Conservation (phyloP, 2,329 filamentous ascomycete species). For the Talaromyces islandicus region DNA sequence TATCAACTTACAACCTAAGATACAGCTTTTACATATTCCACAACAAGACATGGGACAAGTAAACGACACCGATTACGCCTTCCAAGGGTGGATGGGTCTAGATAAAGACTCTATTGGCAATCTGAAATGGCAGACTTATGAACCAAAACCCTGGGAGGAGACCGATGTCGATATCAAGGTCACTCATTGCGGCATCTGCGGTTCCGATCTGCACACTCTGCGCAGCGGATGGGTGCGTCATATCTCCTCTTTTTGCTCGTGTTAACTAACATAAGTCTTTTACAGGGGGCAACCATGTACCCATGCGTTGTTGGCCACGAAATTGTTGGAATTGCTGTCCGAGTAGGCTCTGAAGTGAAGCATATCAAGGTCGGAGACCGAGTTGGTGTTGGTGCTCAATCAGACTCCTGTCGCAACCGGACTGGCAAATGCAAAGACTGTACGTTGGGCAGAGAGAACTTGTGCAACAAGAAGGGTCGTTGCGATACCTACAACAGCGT, state of each 20-base stretch:
- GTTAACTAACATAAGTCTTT: not conserved
- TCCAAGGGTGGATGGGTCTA: slow-evolving; percentile 54
- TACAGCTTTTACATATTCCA: not conserved
- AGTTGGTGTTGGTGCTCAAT: slow-evolving; percentile 56
- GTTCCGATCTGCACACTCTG: slow-evolving; percentile 54
- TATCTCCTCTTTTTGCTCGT: not conserved
- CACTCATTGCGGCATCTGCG: slow-evolving; percentile 61
- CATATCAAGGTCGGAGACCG: slow-evolving; percentile 28
- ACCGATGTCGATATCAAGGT: slow-evolving; percentile 60
- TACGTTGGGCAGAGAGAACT: slow-evolving; percentile 34
- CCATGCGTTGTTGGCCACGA: slow-evolving; percentile 58
- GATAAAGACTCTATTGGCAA: slow-evolving; percentile 46
- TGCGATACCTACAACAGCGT: slow-evolving; percentile 27
- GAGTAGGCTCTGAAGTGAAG: slow-evolving; percentile 43
- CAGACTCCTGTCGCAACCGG: slow-evolving; percentile 45
- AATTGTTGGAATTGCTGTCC: slow-evolving; percentile 56
- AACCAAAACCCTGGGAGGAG: slow-evolving; percentile 62
- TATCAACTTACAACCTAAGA: too few species aligned
- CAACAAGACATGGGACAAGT: slow-evolving; percentile 1
- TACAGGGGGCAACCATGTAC: slow-evolving; percentile 27
- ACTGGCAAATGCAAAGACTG: slow-evolving; percentile 50
- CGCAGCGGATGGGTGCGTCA: slow-evolving; percentile 41
- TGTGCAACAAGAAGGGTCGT: slow-evolving; percentile 24
- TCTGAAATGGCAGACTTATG: slow-evolving; percentile 51
- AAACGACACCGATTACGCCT: slow-evolving; percentile 39